Evolutionary conservation across 2,329 filamentous ascomycete species (phyloP), one percentile per base, ranked within the genome.

Genomic region (Emericellopsis cladophorae): DNA sequence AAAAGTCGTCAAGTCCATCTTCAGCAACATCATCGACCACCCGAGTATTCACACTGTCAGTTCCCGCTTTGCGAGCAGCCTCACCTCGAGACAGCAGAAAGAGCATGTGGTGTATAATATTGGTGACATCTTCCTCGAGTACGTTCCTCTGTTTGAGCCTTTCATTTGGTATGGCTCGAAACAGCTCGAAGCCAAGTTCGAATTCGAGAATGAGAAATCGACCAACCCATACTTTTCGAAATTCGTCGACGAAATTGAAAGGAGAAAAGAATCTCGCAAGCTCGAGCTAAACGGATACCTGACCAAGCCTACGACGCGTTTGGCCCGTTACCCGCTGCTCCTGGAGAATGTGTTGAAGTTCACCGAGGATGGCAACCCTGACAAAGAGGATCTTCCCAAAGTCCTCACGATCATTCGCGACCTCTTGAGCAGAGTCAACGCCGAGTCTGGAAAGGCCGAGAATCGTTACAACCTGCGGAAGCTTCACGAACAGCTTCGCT

Each of bases 121-220:
- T 45, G 92, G 90, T 46, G 92, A 98, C 58, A 87, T 98, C 44
- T 96, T 98, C 64, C 61, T 94, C 40, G 84, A 95, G 56, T 94
- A 81, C 54, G 89, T 90, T 11, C 88, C 89, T 9, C 82, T 85
- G 49, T 98, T 98, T 55, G 84, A 89, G 50, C 92, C 92, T 0
- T 98, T 98, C 57, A 95, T 98, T 56, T 79, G 84, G 54, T 98
- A 98, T 55, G 92, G 92, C 54, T 85, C 90, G 33, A 95, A 89
- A 56, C 92, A 98, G 60, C 68, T 98, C 37, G 93, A 95, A 58
- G 92, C 85, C 50, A 96, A 98, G 60, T 95, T 90, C 54, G 92
- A 95, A 56, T 98, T 96, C 57, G 92, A 98, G 62, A 92, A 92
- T 53, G 92, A 98, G 64, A 86, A 92, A 51, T 81, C 84, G 14